Evolutionary conservation across 768 basidiomycete species (phyloP).

Genomic region (Mycena leptocephala): DNA sequence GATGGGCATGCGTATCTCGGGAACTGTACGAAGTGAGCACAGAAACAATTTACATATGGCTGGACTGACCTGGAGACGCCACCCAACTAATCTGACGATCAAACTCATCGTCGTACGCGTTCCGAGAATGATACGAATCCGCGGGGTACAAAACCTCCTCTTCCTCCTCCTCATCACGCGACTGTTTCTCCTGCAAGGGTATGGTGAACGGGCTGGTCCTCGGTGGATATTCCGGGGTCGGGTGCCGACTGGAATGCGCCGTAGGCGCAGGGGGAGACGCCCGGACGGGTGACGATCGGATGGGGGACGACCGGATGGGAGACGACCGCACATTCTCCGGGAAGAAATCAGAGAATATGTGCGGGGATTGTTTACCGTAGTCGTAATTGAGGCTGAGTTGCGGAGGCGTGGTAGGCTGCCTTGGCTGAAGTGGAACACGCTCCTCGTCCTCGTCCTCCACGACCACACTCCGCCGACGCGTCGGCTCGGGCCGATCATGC

Average conservation of each 20-base stretch:
- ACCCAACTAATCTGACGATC: slow-evolving; percentile 85
- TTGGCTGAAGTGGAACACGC: slow-evolving; percentile 60
- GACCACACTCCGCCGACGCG: slow-evolving; percentile 74
- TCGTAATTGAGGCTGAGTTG: slow-evolving; percentile 58
- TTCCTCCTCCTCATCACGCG: slow-evolving; percentile 77
- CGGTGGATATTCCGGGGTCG: slow-evolving; percentile 73
- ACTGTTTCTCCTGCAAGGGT: slow-evolving; percentile 75
- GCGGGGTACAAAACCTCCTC: slow-evolving; percentile 79
- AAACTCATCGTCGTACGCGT: slow-evolving; percentile 63
- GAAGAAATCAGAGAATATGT: slow-evolving; percentile 22
- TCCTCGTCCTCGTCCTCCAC: slow-evolving; percentile 82
- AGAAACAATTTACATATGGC: slow-evolving; percentile 18
- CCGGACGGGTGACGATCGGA: not conserved
- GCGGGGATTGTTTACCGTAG: slow-evolving; percentile 5
- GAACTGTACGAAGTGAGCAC: slow-evolving; percentile 55
- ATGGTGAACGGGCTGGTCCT: slow-evolving; percentile 82
- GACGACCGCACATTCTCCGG: slow-evolving; percentile 12
- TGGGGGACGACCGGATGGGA: slow-evolving; percentile 7
- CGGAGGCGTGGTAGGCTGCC: slow-evolving; percentile 61
- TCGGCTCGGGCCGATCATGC: slow-evolving; percentile 56
- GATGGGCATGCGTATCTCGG: slow-evolving; percentile 77
- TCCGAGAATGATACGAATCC: slow-evolving; percentile 66
- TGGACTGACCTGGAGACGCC: slow-evolving; percentile 75
- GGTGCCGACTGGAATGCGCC: slow-evolving; percentile 40
- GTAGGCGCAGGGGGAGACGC: slow-evolving; percentile 14